Conservation (phyloP, 805 yeast genomes). For the Pichia ethanolica region DNA sequence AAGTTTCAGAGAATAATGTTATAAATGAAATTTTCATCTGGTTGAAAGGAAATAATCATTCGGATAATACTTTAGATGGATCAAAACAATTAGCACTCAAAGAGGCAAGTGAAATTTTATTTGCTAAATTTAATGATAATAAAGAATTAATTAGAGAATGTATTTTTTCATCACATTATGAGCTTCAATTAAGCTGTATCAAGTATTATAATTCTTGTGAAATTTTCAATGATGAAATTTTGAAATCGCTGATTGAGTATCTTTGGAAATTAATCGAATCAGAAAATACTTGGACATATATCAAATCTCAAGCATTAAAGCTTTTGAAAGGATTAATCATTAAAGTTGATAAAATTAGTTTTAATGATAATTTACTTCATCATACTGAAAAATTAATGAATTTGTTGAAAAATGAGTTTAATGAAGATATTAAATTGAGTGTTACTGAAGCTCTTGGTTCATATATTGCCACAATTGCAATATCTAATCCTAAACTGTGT, state of each 20-base stretch:
- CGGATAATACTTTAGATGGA: slow-evolving; percentile 34
- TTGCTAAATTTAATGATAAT: slow-evolving; percentile 14
- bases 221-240: not conserved
- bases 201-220: slow-evolving; percentile 19
- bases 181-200: slow-evolving; percentile 39
- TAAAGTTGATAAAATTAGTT: not conserved
- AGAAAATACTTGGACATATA: slow-evolving; percentile 32
- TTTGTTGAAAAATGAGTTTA: slow-evolving; percentile 16
- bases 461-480: slow-evolving; percentile 20
- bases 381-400: slow-evolving; percentile 22
- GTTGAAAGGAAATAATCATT: slow-evolving; percentile 28
- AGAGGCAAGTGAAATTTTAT: slow-evolving; percentile 25
- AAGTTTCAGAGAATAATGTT: not conserved
- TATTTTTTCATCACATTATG: slow-evolving; percentile 33
- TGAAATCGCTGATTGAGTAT: slow-evolving; percentile 3
- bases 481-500: slow-evolving; percentile 1
- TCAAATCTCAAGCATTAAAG: slow-evolving; percentile 36
- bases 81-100: slow-evolving; percentile 41
- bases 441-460: slow-evolving; percentile 48
- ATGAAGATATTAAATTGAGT: slow-evolving; percentile 33
- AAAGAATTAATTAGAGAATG: slow-evolving; percentile 25
- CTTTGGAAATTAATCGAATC: slow-evolving; percentile 23
- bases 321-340: slow-evolving; percentile 25
- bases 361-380: not conserved
- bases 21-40: slow-evolving; percentile 20